Base-by-base conservation (phyloP, 129 eudicot genomes). In the Erigeron canadensis region DNA sequence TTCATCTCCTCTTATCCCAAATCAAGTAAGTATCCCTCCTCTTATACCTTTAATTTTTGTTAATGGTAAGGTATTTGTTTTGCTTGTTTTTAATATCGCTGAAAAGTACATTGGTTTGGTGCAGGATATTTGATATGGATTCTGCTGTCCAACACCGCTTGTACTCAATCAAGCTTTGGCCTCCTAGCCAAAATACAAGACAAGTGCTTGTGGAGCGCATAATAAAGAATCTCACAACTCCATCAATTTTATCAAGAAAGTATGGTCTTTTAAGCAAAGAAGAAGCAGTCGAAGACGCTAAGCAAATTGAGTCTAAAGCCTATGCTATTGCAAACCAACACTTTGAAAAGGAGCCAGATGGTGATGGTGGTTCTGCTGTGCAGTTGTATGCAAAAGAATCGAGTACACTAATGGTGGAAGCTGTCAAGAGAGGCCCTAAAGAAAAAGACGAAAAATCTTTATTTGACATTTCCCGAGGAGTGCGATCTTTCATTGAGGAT, bases 261-360 rank as follows among this genome's bases (percentile, higher is more conserved):
- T 84, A 86, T 63, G 96, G 93, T 61, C 85, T 82, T 61, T 70
- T 89, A 76, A 84, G 75, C 54, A 81, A 75, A 22, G 81, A 82
- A 75, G 96, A 89, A 70, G 96, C 96, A 4, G 93, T 82, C 57
- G 81, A 80, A 74, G 86, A 84, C 70, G 89, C 96, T 45, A 84
- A 73, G 69, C 67, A 69, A 53, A 82, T 89, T 2, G 96, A 89
- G 64, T 72, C 77, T 17, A 17, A 61, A 17, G 86, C 96, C 34
- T 89, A 82, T 82, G 72, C 67, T 19, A 42, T 81, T 73, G 93
- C 96, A 7, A 82, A 70, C 68, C 86, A 78, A 65, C 84, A 74
- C 65, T 86, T 77, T 58, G 84, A 60, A 55, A 75, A 86, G 56
- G 88, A 89, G 60, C 86, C 87, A 15, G 92, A 86, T 69, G 87